Evolutionary conservation across 176 grass and related monocot genomes (phyloP), one percentile per base, ranked within the genome.

Genomic region (Neostapfia colusana): DNA sequence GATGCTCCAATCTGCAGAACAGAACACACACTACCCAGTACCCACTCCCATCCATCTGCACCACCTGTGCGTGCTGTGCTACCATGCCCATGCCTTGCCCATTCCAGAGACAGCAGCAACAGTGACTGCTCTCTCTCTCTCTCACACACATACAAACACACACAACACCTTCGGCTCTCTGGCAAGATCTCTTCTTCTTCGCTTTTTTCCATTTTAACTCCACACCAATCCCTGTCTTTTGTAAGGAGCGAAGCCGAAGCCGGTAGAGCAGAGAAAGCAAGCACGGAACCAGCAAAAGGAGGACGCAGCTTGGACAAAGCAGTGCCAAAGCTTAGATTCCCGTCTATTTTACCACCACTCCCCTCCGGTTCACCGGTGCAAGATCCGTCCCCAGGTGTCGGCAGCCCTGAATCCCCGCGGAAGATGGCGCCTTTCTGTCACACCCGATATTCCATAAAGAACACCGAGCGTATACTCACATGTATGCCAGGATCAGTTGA

Each of bases 221-320:
- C 65, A 50, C 68, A 39, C 12, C 79, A 78, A 77, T 88, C 74
- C 31, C n/a, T 83, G n/a, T n/a, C 87, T 88, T 90, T 88, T 83
- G 79, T 82, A 84, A 85, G 84, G 66, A 85, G 70, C 68, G 36
- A 68, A 67, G 82, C 76, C 48, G 40, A 62, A 82, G 23, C 59
- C 44, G 69, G 73, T 36, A 38, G 57, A 48, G 77, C 40, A 74
- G 70, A 70, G 61, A 80, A 79, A 85, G 59, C 60, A 69, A 79
- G 63, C 25, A 10, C 56, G 17, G 12, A 61, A 26, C 14, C 40
- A 88, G 38, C 57, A 49, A 73, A 39, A 24, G 70, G 18, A 69
- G 70, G 18, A 4, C 14, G 41, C 63, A 46, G 39, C 73, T 71
- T 63, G 25, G 20, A 48, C 59, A 79, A 79, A 65, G 66, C 46